Percentiles rank a stretch among this genome's conserved stretches.
Conservation (phyloP, 371 early-diverging fungal species). For the Nematocida sp. region DNA sequence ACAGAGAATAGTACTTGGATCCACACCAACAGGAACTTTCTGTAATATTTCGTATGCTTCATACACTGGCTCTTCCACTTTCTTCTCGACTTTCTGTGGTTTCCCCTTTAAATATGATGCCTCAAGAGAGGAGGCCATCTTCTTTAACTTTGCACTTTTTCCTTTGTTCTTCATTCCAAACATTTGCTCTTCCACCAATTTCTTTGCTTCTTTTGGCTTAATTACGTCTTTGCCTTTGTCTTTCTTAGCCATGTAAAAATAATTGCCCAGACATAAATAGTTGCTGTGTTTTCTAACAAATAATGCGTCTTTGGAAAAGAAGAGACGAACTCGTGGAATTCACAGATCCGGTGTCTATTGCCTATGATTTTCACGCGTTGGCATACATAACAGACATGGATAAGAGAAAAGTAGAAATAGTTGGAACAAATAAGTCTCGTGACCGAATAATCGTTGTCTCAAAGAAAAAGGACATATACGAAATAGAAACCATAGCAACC, state of each 20-base stretch:
- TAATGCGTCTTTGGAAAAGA: conserved; percentile 41
- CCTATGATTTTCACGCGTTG: conserved; percentile 32
- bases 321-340: conserved; percentile 38
- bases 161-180: conserved; percentile 61
- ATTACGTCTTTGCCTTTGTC: conserved; percentile 44
- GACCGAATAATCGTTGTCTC: conserved; percentile 15
- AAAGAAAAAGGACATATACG: conserved; percentile 13
- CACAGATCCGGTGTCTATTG: background rate
- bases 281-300: conserved; percentile 17
- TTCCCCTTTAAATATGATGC: conserved; percentile 50
- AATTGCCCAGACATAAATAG: conserved; percentile 20
- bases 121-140: conserved; percentile 49
- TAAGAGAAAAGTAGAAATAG: conserved; percentile 32
- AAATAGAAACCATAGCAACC: background rate
- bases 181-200: conserved; percentile 57
- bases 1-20: conserved; percentile 95
- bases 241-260: conserved; percentile 58
- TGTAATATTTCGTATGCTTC: conserved; percentile 74
- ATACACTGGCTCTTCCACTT: conserved; percentile 10
- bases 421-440: conserved; percentile 25
- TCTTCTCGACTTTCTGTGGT: conserved; percentile 19
- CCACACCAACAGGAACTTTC: conserved; percentile 90
- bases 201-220: conserved; percentile 60
- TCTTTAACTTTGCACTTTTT: conserved; percentile 55
- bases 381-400: conserved; percentile 18